A percentile compares a stretch with the other conserved stretches of the same genome.
phyloP scores from a whole-genome alignment of 768 basidiomycete genomes.

The Erythrobasidium yunnanense region DNA sequence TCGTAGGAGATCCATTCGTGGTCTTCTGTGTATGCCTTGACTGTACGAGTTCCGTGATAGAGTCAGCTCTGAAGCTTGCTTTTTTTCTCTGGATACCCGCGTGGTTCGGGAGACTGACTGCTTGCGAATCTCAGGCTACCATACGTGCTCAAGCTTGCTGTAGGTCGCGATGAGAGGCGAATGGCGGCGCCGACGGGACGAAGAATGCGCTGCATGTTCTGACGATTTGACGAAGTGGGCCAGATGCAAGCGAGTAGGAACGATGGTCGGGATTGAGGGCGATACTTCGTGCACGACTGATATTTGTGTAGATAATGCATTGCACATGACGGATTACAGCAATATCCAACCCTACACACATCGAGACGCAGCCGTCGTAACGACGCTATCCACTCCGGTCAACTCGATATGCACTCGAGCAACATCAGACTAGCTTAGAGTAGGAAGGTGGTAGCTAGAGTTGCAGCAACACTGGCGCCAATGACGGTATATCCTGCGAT shows the following conservation, averaged over 20 bases:
- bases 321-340: too few relatives aligned
- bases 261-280: too few relatives aligned
- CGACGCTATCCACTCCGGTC: background rate
- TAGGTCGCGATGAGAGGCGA: background rate
- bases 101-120: background rate
- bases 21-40: slow-evolving; percentile 56
- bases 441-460: slow-evolving; percentile 55
- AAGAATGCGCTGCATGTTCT: background rate
- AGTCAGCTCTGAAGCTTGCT: background rate
- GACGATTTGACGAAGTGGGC: background rate
- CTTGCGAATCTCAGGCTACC: slow-evolving; percentile 13
- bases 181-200: background rate
- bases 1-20: slow-evolving; percentile 82
- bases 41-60: background rate
- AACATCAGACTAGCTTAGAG: background rate
- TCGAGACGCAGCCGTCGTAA: background rate
- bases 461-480: slow-evolving; percentile 63
- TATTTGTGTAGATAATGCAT: too few relatives aligned
- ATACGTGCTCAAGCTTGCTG: background rate
- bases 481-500: slow-evolving; percentile 71
- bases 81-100: background rate
- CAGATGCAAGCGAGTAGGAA: background rate
- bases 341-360: too few relatives aligned
- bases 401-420: background rate
- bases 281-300: too few relatives aligned